Evolutionary conservation across 805 yeast species (phyloP), one percentile per base, ranked within the genome.

Genomic region (Barnettozyma wickerhamii): DNA sequence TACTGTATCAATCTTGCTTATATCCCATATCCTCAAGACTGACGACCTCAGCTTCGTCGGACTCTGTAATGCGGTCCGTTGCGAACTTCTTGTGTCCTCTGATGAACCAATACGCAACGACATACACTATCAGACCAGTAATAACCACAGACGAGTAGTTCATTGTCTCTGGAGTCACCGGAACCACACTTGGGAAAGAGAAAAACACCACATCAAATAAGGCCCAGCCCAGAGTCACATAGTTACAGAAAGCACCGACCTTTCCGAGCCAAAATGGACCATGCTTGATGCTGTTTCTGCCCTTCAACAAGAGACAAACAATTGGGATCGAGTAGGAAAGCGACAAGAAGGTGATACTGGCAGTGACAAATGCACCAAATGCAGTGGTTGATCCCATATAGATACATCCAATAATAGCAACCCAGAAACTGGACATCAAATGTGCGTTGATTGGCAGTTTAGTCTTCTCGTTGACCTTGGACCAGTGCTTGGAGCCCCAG

Each of bases 211-310:
- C 45, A 6, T 81, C 72, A 52, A 83, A 82, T 0, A 71, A 35
- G 0, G 85, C 69, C 84, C 87, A 82, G 4, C 58, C 49, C 4
- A 81, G 43, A 13, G 75, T 63, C 3, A 81, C 72, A 19, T 69
- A 51, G 53, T 81, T 79, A 37, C 73, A 60, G 36, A 75, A 46
- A 2, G 63, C 50, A 2, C 87, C 87, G 41, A 75, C 36, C 40
- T 66, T 64, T 5, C 84, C 84, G 39, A 74, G 52, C 84, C 87
- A 80, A 60, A 77, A 80, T 28, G 84, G 86, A 31, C 88, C 88
- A 55, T 69, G 80, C 46, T 56, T 64, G 46, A 78, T 74, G 44
- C 62, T 71, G 49, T 63, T 62, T 64, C 81, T 69, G 20, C 77
- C 81, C 47, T 60, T 69, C 42, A 55, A 48, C 40, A 77, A 57